These are phyloP conservation scores for Talaromyces pinophilus DNA, from an alignment of 2,329 filamentous ascomycete species.

Conservation along the genomic window DNA sequence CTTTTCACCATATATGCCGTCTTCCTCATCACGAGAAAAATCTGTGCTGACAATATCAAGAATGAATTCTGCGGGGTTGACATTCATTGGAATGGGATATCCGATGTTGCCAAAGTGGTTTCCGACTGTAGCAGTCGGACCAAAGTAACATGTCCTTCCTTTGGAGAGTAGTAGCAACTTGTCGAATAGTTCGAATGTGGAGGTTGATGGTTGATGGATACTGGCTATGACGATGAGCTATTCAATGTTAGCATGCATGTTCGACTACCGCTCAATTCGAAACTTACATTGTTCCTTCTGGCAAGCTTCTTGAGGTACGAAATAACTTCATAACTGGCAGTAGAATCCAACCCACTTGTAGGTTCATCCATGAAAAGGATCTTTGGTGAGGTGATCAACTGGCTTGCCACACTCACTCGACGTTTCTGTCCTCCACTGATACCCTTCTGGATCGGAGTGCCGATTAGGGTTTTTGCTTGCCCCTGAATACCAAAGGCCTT, in stretches of 20 bases:
- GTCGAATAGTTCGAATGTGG: slow-evolving; percentile 78
- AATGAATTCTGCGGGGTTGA: slow-evolving; percentile 78
- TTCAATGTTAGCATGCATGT: neutral
- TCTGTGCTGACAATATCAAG: slow-evolving; percentile 79
- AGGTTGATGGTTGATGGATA: slow-evolving; percentile 82
- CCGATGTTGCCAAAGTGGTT: slow-evolving; percentile 65
- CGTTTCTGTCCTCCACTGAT: slow-evolving; percentile 85
- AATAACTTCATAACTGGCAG: slow-evolving; percentile 73
- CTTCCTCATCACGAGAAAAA: slow-evolving; percentile 53
- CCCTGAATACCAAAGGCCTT: slow-evolving; percentile 70
- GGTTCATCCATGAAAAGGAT: slow-evolving; percentile 83
- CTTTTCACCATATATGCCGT: neutral
- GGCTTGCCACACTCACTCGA: slow-evolving; percentile 74
- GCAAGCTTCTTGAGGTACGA: slow-evolving; percentile 69
- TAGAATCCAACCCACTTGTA: slow-evolving; percentile 79
- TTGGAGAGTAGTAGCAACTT: slow-evolving; percentile 72
- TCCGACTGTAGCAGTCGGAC: slow-evolving; percentile 59
- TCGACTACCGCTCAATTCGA: neutral
- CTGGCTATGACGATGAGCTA: slow-evolving; percentile 76
- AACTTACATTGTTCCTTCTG: slow-evolving; percentile 62
- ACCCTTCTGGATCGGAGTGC: slow-evolving; percentile 79
- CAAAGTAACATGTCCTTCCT: slow-evolving; percentile 73
- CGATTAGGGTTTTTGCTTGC: slow-evolving; percentile 71
- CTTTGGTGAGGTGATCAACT: slow-evolving; percentile 77
- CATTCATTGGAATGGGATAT: slow-evolving; percentile 65